Conservation (phyloP, 352 stramenopile genomes). For the Pythium brassicae region DNA sequence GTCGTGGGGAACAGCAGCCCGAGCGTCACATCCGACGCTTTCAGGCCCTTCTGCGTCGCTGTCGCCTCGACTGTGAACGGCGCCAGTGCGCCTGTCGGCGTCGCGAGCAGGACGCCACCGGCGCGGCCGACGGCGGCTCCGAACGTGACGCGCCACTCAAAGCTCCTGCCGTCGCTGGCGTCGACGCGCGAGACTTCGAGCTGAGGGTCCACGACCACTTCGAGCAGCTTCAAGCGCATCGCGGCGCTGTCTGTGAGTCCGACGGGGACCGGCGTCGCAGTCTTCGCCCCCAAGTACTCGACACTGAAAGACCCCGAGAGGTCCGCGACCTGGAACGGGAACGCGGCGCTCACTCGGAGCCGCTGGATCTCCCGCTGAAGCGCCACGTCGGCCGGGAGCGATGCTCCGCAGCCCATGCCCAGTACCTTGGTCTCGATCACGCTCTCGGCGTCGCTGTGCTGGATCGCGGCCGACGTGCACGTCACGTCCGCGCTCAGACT, state of each 20-base stretch:
- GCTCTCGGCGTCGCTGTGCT: not conserved
- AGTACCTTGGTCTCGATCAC: conserved; percentile 4
- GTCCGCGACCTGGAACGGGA: conserved; percentile 4
- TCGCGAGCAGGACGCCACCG: not conserved
- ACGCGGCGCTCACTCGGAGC: conserved; percentile 8
- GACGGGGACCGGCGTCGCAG: not conserved
- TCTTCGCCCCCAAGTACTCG: not conserved
- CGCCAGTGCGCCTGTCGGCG: not conserved
- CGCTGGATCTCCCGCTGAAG: conserved; percentile 8
- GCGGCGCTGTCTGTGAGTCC: conserved; percentile 1
- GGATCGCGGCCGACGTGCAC: conserved; percentile 6
- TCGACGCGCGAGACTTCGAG: conserved; percentile 14
- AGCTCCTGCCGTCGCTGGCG: conserved; percentile 3
- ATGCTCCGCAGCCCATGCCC: conserved; percentile 5
- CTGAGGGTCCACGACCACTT: conserved; percentile 7
- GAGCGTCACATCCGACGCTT: conserved; percentile 6
- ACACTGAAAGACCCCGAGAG: conserved; percentile 6
- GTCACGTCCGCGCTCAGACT: not conserved
- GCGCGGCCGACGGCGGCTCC: not conserved
- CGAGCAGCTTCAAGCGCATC: conserved; percentile 12
- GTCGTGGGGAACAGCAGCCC: not conserved
- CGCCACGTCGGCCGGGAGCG: not conserved
- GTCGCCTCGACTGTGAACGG: conserved; percentile 3
- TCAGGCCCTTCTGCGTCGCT: conserved; percentile 1
- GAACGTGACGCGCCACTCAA: conserved; percentile 21